Conservation (phyloP, 116 monocot species). For the Zostera marina region DNA sequence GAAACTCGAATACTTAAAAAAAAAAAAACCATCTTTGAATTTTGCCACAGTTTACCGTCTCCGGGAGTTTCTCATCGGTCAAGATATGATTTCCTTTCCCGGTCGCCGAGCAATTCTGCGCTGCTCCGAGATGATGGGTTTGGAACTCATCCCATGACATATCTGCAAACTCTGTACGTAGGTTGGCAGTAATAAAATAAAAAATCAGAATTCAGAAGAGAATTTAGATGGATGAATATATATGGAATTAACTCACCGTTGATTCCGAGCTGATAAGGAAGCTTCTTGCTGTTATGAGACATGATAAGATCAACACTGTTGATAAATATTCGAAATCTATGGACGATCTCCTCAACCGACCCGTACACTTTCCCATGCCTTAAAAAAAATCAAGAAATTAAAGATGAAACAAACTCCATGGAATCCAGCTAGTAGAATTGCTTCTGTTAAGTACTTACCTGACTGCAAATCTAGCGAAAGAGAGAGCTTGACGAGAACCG, state of each 20-base stretch:
- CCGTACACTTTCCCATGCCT: slow-evolving; percentile 41
- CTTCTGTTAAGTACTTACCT: slow-evolving; percentile 16
- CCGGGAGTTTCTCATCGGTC: slow-evolving; percentile 38
- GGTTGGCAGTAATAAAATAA: too few species aligned
- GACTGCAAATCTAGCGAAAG: slow-evolving; percentile 49
- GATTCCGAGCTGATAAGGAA: slow-evolving; percentile 50
- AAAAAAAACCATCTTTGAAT: background rate
- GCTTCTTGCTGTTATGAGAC: slow-evolving; percentile 35
- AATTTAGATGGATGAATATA: background rate
- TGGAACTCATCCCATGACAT: slow-evolving; percentile 94
- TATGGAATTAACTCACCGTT: slow-evolving; percentile 65
- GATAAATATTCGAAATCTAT: slow-evolving; percentile 41
- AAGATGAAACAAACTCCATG: too few species aligned
- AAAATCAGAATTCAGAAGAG: too few species aligned
- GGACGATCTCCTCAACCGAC: slow-evolving; percentile 37
- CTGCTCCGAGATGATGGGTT: slow-evolving; percentile 48
- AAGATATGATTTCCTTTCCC: slow-evolving; percentile 54
- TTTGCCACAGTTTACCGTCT: slow-evolving; percentile 49
- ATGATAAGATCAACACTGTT: slow-evolving; percentile 37
- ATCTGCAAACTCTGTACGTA: slow-evolving; percentile 78
- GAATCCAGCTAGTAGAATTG: too few species aligned
- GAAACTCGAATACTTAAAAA: background rate
- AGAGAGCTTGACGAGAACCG: slow-evolving; percentile 36
- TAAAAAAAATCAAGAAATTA: background rate
- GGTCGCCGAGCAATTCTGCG: slow-evolving; percentile 97